Conservation (phyloP, 1,139 yeast genomes). For the Kluyveromyces sp. region DNA sequence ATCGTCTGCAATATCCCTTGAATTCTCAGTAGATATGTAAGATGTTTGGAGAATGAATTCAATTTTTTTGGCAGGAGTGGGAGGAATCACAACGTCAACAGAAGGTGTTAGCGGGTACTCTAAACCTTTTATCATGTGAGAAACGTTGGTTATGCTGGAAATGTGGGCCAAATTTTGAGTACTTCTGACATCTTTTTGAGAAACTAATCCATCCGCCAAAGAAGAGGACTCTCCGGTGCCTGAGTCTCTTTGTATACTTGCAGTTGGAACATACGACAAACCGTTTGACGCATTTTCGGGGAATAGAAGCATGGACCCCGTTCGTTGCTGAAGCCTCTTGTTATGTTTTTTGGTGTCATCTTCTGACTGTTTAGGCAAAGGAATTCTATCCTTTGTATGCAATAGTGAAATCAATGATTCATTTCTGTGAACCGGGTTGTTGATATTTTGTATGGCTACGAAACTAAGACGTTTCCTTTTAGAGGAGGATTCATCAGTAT, state of each 20-base stretch:
- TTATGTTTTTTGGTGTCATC: conserved; percentile 7
- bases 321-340: conserved; percentile 15
- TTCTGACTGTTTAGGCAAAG: conserved; percentile 14
- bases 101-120: conserved; percentile 37
- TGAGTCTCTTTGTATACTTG: not conserved
- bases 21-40: conserved; percentile 6
- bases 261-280: conserved; percentile 1
- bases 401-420: conserved; percentile 28
- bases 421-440: conserved; percentile 30
- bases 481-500: not conserved
- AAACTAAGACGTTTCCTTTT: conserved; percentile 24
- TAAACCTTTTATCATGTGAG: conserved; percentile 31
- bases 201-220: not conserved
- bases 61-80: conserved; percentile 63
- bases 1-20: not conserved
- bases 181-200: conserved; percentile 1
- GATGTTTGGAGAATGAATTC: conserved; percentile 35
- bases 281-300: conserved; percentile 25
- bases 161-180: conserved; percentile 11
- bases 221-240: not conserved
- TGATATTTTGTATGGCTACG: conserved; percentile 26
- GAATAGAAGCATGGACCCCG: conserved; percentile 31
- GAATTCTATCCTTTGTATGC: conserved; percentile 19
- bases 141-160: conserved; percentile 23
- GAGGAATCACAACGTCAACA: conserved; percentile 46